phyloP scores from a whole-genome alignment of 177 flowering plant species.

The Telopea speciosissima region DNA sequence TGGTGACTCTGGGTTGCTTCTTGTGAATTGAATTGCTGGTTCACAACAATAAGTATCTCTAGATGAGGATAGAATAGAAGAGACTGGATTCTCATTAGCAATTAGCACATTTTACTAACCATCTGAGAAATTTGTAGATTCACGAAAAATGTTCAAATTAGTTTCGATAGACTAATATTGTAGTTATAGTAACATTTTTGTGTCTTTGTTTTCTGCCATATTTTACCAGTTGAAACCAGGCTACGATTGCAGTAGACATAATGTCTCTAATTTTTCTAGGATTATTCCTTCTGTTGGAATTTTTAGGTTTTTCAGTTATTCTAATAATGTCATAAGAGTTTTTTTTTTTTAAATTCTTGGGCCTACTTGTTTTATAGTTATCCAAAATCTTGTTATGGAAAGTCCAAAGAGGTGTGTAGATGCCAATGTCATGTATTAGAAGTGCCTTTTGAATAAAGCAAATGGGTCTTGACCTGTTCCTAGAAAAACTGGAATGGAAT shows the following conservation, averaged over 20 bases:
- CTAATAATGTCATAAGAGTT: not conserved
- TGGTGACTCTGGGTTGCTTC: not conserved
- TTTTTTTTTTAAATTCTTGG: not conserved
- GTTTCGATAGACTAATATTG: too few species aligned
- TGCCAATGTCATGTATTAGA: not conserved
- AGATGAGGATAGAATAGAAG: not conserved
- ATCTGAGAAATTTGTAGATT: not conserved
- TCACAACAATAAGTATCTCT: not conserved
- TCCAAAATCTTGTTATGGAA: not conserved
- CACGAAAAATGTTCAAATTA: not conserved
- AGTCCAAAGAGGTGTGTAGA: not conserved
- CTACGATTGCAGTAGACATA: not conserved
- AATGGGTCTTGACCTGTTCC: not conserved
- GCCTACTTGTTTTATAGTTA: not conserved
- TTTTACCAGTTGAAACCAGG: not conserved
- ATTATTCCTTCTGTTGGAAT: not conserved
- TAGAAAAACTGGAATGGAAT: not conserved
- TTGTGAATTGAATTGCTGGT: not conserved
- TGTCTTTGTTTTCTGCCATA: not conserved
- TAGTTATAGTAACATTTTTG: too few species aligned
- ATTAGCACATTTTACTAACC: not conserved
- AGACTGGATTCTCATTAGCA: not conserved
- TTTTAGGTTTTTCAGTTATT: too few species aligned
- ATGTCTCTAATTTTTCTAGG: not conserved
- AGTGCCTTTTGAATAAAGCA: not conserved